Conservation (phyloP, 306 rosid species). For the Cucurbita moschata region DNA sequence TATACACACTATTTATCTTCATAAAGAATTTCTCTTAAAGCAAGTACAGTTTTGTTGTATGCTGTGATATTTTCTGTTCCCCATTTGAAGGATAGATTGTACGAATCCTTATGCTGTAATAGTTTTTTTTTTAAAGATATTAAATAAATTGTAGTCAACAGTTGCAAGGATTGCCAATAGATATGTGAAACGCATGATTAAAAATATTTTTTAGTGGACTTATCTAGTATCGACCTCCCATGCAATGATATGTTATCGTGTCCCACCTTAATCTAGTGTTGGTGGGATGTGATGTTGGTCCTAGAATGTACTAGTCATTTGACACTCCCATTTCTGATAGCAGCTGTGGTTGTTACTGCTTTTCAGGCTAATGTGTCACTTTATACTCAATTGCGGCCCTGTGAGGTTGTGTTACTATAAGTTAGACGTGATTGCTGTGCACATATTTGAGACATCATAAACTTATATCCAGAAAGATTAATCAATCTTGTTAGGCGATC, state of each 20-base stretch:
- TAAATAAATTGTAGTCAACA: neutral
- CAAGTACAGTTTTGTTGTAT: neutral
- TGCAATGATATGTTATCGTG: neutral
- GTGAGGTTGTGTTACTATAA: neutral
- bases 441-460: neutral
- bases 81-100: too few relatives aligned
- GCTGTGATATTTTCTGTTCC: neutral
- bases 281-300: too few relatives aligned
- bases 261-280: too few relatives aligned
- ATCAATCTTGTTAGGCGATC: neutral
- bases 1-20: neutral
- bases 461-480: neutral
- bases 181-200: neutral
- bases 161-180: neutral
- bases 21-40: neutral
- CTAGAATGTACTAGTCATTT: neutral
- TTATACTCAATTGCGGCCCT: neutral
- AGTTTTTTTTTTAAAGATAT: neutral
- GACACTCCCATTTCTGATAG: neutral
- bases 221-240: neutral
- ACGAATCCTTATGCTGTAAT: neutral
- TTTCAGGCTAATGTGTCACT: neutral
- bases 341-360: neutral
- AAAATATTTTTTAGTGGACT: neutral
- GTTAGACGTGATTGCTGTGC: neutral